phyloP scores from a whole-genome alignment of 768 basidiomycete genomes.

The Mycena haematopus region DNA sequence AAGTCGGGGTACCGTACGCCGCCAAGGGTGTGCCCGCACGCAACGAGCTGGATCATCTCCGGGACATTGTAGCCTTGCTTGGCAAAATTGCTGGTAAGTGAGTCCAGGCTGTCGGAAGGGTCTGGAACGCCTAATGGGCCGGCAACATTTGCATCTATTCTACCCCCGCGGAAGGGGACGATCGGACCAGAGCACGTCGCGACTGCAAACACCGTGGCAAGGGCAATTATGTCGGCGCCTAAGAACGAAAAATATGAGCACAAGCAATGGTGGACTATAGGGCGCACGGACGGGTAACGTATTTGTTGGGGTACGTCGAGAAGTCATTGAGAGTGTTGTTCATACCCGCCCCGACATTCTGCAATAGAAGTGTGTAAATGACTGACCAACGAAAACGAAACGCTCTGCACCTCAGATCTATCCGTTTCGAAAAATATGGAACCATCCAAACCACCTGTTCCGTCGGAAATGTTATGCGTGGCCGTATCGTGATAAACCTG shows the following conservation, averaged over 20 bases:
- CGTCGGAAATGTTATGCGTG: constrained; percentile 50
- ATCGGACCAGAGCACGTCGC: constrained; percentile 54
- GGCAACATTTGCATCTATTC: constrained; percentile 46
- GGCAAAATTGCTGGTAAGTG: constrained; percentile 46
- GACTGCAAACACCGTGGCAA: constrained; percentile 45
- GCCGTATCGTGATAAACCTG: constrained; percentile 60
- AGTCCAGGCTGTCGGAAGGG: constrained; percentile 47
- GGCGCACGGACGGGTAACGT: constrained; percentile 47
- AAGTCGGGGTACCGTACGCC: constrained; percentile 54
- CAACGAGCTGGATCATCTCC: constrained; percentile 59
- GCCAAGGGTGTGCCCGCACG: constrained; percentile 59
- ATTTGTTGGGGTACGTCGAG: constrained; percentile 48
- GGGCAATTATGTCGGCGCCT: constrained; percentile 54
- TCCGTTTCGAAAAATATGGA: constrained; percentile 55
- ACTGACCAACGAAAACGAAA: not conserved
- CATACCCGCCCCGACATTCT: constrained; percentile 58
- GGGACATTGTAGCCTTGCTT: constrained; percentile 49
- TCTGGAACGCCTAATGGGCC: constrained; percentile 50
- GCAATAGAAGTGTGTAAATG: not conserved
- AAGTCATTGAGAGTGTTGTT: constrained; percentile 51
- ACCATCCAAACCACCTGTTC: constrained; percentile 57
- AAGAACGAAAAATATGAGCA: not conserved
- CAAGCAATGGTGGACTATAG: not conserved
- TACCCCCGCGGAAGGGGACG: constrained; percentile 49
- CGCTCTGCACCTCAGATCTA: constrained; percentile 43